These are phyloP conservation scores for Senna siamea DNA, from an alignment of 306 rosid species.

Conservation along the genomic window DNA sequence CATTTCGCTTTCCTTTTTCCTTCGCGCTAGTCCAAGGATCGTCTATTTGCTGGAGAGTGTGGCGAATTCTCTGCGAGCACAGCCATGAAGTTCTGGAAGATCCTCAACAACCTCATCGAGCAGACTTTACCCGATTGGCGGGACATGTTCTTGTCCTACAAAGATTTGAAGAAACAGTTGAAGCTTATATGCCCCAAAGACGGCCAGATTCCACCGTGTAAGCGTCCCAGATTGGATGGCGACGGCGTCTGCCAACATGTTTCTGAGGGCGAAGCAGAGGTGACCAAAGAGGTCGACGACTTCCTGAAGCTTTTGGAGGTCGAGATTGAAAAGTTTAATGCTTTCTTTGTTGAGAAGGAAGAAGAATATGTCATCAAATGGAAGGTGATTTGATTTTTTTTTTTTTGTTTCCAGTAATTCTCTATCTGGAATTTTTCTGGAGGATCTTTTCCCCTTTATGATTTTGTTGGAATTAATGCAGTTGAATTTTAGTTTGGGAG, in stretches of 20 bases:
- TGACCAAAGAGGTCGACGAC: conserved; percentile 55
- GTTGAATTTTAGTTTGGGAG: no score
- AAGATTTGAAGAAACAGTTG: conserved; percentile 76
- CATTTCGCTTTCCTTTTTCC: no score
- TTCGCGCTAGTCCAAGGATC: no score
- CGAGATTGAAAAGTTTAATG: conserved; percentile 77
- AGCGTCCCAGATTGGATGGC: conserved; percentile 45
- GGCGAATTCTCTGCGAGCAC: background rate
- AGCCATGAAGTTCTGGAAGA: conserved; percentile 84
- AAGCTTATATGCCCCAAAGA: conserved; percentile 63
- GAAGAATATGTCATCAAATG: conserved; percentile 69
- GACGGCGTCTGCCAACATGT: conserved; percentile 5
- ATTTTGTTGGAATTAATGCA: no score
- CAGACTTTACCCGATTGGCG: conserved; percentile 84
- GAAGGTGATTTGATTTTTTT: conserved; percentile 56
- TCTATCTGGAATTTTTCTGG: no score
- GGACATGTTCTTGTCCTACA: conserved; percentile 81
- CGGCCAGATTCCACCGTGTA: conserved; percentile 36
- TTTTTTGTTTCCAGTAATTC: background rate
- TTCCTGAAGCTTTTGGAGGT: conserved; percentile 64
- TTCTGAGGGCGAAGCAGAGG: conserved; percentile 20
- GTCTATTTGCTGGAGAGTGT: no score
- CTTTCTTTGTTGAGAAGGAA: conserved; percentile 68
- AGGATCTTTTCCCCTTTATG: no score
- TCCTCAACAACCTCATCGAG: conserved; percentile 67